Evolutionary conservation across 2,329 filamentous ascomycete genomes (phyloP).

Genomic region (Sporothrix schenckii): DNA sequence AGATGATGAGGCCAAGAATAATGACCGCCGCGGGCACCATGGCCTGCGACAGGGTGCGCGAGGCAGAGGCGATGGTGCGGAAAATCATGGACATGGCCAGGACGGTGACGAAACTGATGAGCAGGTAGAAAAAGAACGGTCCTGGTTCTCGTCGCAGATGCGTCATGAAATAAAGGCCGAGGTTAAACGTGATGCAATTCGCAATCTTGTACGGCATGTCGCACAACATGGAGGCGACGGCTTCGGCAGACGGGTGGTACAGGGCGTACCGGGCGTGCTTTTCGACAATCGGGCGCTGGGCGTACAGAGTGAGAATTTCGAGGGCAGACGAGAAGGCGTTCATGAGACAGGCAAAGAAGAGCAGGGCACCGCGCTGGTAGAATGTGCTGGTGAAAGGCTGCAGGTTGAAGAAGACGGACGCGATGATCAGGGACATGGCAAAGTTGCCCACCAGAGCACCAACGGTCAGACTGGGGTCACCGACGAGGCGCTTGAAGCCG

Average conservation of each 20-base stretch:
- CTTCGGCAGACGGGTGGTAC: slow-evolving; percentile 87
- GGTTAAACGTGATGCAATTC: slow-evolving; percentile 77
- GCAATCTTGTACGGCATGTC: slow-evolving; percentile 81
- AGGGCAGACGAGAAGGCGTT: slow-evolving; percentile 81
- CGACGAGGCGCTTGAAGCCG: slow-evolving; percentile 74
- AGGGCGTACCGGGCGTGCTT: slow-evolving; percentile 85
- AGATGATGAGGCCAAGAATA: slow-evolving; percentile 68
- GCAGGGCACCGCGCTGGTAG: slow-evolving; percentile 74
- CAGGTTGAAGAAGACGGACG: slow-evolving; percentile 81
- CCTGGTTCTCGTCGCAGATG: slow-evolving; percentile 74
- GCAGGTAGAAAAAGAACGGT: slow-evolving; percentile 81
- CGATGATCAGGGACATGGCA: slow-evolving; percentile 74
- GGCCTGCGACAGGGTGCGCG: slow-evolving; percentile 68
- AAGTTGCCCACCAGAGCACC: slow-evolving; percentile 72
- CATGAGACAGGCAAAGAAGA: slow-evolving; percentile 87
- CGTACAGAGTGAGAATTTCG: slow-evolving; percentile 83
- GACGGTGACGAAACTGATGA: slow-evolving; percentile 73
- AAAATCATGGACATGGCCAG: slow-evolving; percentile 86
- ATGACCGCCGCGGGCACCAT: slow-evolving; percentile 63
- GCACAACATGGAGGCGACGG: slow-evolving; percentile 81
- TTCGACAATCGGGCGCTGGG: slow-evolving; percentile 88
- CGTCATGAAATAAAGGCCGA: slow-evolving; percentile 84
- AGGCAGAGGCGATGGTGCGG: slow-evolving; percentile 75
- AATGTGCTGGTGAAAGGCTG: slow-evolving; percentile 68
- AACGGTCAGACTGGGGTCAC: slow-evolving; percentile 75